Percentiles rank a stretch among this genome's conserved stretches.
phyloP scores from a whole-genome alignment of 2,329 filamentous ascomycete genomes.

The Clonostachys solani region DNA sequence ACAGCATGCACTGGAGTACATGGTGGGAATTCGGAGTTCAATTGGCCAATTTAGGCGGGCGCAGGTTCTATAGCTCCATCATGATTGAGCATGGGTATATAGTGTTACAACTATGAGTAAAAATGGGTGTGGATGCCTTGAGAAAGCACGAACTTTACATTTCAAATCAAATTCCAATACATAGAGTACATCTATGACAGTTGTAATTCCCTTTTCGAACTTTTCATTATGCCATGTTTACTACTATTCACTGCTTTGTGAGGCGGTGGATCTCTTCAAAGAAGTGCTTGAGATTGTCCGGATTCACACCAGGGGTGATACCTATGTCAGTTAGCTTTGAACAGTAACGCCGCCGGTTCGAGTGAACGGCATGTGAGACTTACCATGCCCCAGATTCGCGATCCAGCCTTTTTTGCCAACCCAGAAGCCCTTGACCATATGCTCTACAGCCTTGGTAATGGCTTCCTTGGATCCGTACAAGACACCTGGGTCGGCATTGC shows the following conservation, averaged over 20 bases:
- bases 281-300: slow-evolving; percentile 89
- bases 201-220: too few relatives aligned
- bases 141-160: too few relatives aligned
- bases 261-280: slow-evolving; percentile 85
- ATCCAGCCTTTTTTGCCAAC: slow-evolving; percentile 88
- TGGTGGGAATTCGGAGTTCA: too few relatives aligned
- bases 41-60: too few relatives aligned
- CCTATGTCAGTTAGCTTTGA: slow-evolving; percentile 40
- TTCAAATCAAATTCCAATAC: too few relatives aligned
- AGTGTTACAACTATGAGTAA: too few relatives aligned
- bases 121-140: too few relatives aligned
- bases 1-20: too few relatives aligned
- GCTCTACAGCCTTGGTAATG: slow-evolving; percentile 78
- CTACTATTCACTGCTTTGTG: slow-evolving; percentile 28
- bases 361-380: slow-evolving; percentile 17
- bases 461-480: slow-evolving; percentile 79
- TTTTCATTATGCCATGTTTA: too few relatives aligned
- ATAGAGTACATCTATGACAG: too few relatives aligned
- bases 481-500: slow-evolving; percentile 92
- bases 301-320: slow-evolving; percentile 91
- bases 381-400: slow-evolving; percentile 92
- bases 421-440: slow-evolving; percentile 85
- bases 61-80: too few relatives aligned
- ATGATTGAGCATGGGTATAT: too few relatives aligned
- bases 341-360: not conserved